Evolutionary conservation across 441 rosid species (phyloP).

Genomic region (Syzygium malaccense): DNA sequence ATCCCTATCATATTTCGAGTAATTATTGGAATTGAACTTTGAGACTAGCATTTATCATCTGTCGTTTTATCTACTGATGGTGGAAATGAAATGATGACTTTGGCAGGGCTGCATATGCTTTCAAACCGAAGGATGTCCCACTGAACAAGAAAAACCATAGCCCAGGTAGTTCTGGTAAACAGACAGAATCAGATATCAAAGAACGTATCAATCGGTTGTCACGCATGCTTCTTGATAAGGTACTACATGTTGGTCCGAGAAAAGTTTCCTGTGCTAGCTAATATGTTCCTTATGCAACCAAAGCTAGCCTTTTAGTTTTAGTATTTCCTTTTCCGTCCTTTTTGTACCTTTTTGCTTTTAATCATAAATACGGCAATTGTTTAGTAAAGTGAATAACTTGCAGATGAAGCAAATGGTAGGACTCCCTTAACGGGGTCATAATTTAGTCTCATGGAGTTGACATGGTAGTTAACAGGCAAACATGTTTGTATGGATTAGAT

Average conservation of each 20-base stretch:
- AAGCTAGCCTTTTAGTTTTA: background rate
- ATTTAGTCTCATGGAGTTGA: background rate
- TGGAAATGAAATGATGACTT: background rate
- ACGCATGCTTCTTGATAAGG: constrained; percentile 53
- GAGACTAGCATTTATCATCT: background rate
- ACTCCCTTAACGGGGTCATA: background rate
- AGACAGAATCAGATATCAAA: constrained; percentile 65
- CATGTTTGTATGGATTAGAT: background rate
- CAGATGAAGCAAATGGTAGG: no score
- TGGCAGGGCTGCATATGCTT: constrained; percentile 68
- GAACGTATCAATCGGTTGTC: constrained; percentile 60
- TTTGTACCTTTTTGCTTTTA: background rate
- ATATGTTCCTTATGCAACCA: background rate
- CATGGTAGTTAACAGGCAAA: background rate
- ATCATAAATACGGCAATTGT: background rate
- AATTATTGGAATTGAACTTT: background rate
- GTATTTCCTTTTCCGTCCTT: background rate
- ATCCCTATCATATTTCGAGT: background rate
- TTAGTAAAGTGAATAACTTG: background rate
- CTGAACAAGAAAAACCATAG: constrained; percentile 39
- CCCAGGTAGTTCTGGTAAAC: constrained; percentile 31
- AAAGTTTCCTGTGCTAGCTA: background rate
- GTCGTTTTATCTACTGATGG: background rate
- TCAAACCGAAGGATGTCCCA: constrained; percentile 75
- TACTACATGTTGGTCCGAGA: constrained; percentile 10